These are phyloP conservation scores for Dissophora ornata DNA, from an alignment of 192 early-diverging fungal genomes.

Conservation along the genomic window DNA sequence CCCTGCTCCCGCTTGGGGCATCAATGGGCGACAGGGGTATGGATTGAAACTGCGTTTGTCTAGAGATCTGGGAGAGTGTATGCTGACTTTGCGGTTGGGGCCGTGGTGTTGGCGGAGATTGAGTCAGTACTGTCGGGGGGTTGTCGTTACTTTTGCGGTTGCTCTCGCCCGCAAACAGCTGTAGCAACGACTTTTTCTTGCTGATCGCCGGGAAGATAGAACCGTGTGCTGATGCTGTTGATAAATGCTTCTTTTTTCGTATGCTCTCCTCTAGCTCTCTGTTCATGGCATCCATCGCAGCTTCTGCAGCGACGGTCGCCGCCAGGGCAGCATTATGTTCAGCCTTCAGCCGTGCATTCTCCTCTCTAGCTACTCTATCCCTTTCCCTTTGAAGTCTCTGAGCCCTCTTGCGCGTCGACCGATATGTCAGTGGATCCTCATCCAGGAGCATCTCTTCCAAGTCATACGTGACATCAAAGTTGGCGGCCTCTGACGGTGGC, in stretches of 20 bases:
- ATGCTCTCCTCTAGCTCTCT: slow-evolving; percentile 33
- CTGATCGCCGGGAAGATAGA: not conserved
- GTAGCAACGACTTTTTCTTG: slow-evolving; percentile 28
- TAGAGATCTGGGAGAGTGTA: slow-evolving; percentile 24
- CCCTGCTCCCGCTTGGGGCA: slow-evolving; percentile 5
- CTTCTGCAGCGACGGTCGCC: slow-evolving; percentile 8
- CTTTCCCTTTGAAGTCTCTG: slow-evolving; percentile 53
- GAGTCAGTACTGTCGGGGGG: slow-evolving; percentile 11
- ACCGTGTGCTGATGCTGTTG: not conserved
- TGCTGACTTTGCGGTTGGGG: slow-evolving; percentile 4
- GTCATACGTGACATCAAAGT: slow-evolving; percentile 83
- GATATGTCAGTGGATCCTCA: slow-evolving; percentile 69
- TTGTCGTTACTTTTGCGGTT: not conserved
- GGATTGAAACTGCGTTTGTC: slow-evolving; percentile 49
- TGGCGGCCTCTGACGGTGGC: slow-evolving; percentile 65
- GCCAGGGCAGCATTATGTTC: slow-evolving; percentile 23
- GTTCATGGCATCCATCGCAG: slow-evolving; percentile 48
- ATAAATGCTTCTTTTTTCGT: slow-evolving; percentile 5
- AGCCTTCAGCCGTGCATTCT: slow-evolving; percentile 29
- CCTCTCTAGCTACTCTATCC: slow-evolving; percentile 52
- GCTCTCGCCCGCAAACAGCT: slow-evolving; percentile 16
- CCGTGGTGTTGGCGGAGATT: slow-evolving; percentile 1
- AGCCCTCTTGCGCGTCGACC: slow-evolving; percentile 36
- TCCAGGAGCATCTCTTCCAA: slow-evolving; percentile 79
- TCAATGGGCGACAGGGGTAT: slow-evolving; percentile 53